phyloP scores from a whole-genome alignment of 1,284 basidiomycete genomes.

The Gastroboletus turbinatus region DNA sequence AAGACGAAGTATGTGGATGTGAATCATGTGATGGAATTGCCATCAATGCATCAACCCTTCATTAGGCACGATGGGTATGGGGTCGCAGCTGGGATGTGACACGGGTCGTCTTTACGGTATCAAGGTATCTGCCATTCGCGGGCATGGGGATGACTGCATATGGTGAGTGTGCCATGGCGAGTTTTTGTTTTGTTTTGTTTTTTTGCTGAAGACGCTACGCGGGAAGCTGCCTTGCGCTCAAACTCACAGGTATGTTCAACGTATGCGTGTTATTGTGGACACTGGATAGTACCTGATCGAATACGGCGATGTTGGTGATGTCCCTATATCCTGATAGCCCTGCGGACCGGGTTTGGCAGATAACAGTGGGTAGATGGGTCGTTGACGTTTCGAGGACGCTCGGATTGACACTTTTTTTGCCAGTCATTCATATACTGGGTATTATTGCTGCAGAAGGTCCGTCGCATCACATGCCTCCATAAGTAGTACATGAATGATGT shows the following conservation, averaged over 20 bases:
- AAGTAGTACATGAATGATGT: neutral
- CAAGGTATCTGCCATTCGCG: constrained; percentile 24
- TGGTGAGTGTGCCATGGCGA: constrained; percentile 2
- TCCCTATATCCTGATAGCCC: neutral
- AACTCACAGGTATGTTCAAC: constrained; percentile 5
- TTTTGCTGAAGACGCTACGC: neutral
- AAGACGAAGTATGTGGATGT: constrained; percentile 17
- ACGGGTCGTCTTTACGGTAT: constrained; percentile 14
- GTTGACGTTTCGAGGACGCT: neutral
- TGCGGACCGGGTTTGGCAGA: neutral
- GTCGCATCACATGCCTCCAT: neutral
- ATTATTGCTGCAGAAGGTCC: constrained; percentile 18
- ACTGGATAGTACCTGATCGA: neutral
- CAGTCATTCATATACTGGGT: constrained; percentile 19
- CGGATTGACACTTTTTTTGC: neutral
- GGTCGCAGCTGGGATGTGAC: constrained; percentile 15
- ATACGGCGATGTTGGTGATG: neutral
- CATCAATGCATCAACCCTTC: neutral
- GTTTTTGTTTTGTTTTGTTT: neutral
- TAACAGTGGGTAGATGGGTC: constrained; percentile 3
- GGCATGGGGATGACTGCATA: constrained; percentile 15
- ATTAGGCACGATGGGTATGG: constrained; percentile 21
- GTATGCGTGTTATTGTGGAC: neutral
- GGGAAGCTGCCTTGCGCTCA: constrained; percentile 10
- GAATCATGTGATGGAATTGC: neutral